A percentile compares a stretch with the other conserved stretches of the same genome.
phyloP scores from a whole-genome alignment of 371 early-diverging fungal genomes.

The Lichtheimia hyalospora region DNA sequence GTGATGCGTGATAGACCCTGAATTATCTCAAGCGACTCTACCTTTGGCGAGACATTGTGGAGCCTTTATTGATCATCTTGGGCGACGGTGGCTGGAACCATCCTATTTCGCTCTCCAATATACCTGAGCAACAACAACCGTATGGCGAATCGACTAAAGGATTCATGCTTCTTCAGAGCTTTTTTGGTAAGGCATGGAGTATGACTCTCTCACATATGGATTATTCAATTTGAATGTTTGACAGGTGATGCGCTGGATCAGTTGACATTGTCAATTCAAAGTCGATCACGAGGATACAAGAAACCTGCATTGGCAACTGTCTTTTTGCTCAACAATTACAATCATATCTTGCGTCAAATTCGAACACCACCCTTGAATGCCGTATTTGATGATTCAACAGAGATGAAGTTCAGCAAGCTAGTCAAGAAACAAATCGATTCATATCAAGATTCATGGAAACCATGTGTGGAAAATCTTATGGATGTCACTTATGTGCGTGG shows the following conservation, averaged over 20 bases:
- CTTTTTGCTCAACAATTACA: constrained; percentile 83
- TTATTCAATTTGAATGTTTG: constrained; percentile 10
- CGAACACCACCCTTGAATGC: constrained; percentile 58
- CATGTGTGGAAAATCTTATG: constrained; percentile 70
- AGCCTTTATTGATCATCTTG: constrained; percentile 56
- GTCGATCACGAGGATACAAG: constrained; percentile 74
- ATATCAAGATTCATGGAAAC: constrained; percentile 77
- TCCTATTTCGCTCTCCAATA: constrained; percentile 17
- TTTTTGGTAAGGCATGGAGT: constrained; percentile 20
- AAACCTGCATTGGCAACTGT: constrained; percentile 69
- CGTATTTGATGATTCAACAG: constrained; percentile 54
- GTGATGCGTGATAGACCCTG: constrained; percentile 46
- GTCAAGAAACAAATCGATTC: constrained; percentile 59
- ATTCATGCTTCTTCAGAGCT: constrained; percentile 29
- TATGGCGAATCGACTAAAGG: constrained; percentile 27
- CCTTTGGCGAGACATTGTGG: constrained; percentile 57
- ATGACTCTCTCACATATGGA: not conserved
- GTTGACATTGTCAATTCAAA: constrained; percentile 60
- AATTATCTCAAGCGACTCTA: constrained; percentile 64
- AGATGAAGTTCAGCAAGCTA: constrained; percentile 60
- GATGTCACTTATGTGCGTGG: constrained; percentile 74
- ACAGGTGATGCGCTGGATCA: constrained; percentile 63
- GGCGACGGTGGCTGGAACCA: constrained; percentile 69
- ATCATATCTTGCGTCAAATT: constrained; percentile 70
- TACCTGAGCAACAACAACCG: constrained; percentile 8